Percentiles rank a stretch among this genome's conserved stretches.
phyloP scores from a whole-genome alignment of 305 asterid genomes.

The Solanum hybrid region DNA sequence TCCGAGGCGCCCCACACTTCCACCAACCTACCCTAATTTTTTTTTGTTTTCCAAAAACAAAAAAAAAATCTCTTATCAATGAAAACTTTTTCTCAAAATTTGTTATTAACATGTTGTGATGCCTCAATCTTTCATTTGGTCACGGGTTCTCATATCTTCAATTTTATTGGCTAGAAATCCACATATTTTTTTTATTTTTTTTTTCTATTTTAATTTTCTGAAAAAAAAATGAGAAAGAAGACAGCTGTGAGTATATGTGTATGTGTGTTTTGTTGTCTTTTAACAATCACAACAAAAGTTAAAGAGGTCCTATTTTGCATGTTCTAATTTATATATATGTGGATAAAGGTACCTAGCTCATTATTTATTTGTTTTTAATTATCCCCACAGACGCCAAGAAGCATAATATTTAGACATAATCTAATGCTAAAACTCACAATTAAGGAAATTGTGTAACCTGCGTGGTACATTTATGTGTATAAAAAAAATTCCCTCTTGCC shows the following conservation, averaged over 20 bases:
- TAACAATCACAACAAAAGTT: neutral
- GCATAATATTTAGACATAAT: neutral
- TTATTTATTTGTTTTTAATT: neutral
- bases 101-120: neutral
- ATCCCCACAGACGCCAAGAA: neutral
- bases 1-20: no score
- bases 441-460: neutral
- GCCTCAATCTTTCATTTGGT: neutral
- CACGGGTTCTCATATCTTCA: constrained; percentile 1
- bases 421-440: neutral
- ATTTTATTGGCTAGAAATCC: neutral
- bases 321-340: neutral
- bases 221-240: neutral
- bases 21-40: no score
- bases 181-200: neutral
- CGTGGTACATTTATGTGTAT: neutral
- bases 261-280: neutral
- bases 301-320: neutral
- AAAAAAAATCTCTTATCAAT: neutral
- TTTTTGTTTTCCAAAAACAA: no score
- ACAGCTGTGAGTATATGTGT: neutral
- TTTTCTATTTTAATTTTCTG: neutral
- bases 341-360: neutral
- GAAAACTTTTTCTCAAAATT: neutral
- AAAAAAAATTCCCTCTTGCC: neutral